Base-by-base conservation (phyloP, 768 basidiomycete species). In the Russula lepida region DNA sequence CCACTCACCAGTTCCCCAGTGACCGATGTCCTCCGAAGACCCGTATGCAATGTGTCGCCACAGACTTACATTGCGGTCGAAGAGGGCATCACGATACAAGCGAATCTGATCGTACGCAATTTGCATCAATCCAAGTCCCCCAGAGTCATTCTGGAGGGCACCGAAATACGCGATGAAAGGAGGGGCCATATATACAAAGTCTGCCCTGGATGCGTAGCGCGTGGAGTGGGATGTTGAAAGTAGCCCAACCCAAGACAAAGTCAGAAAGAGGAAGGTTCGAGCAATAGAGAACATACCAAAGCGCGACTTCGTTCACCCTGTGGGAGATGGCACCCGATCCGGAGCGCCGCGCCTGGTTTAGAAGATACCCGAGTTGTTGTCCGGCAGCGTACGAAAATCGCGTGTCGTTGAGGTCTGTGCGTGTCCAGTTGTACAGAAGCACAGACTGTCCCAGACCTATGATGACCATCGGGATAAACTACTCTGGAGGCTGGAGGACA, bases 131-230 rank as follows among this genome's bases (percentile, higher is more conserved):
- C 68, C 62, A 47, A 63, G 64, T 67, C 75, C 74, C 19, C 56
- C 63, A 44, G 71, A 58, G 58, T 74, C 77, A 21, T 74, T 73
- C 67, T 76, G 65, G n/a, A 81, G 65, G 4, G 77, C 77, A 19
- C 84, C 85, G 63, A 75, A 84, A 70, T 86, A 86, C 23, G 85
- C 84, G 53, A 86, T 78, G 69, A 86, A 86, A 2, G 84, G 82
- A 15, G 84, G 83, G 1, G 74, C 81, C 84, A 83, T 84, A 70
- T 80, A 84, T 3, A 81, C 71, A 63, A 79, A 84, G 68, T 83
- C 81, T 41, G 81, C 72, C 82, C 82, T 83, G 59, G 51, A 52
- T 43, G 23, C 32, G 43, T 11, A 17, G 32, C 21, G 47, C 17
- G 37, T 12, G 32, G 4, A 27, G 23, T 7, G 1, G n/a, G 12